Base-by-base conservation (phyloP, 2,329 filamentous ascomycete genomes). In the Colletotrichum ledebouriae region DNA sequence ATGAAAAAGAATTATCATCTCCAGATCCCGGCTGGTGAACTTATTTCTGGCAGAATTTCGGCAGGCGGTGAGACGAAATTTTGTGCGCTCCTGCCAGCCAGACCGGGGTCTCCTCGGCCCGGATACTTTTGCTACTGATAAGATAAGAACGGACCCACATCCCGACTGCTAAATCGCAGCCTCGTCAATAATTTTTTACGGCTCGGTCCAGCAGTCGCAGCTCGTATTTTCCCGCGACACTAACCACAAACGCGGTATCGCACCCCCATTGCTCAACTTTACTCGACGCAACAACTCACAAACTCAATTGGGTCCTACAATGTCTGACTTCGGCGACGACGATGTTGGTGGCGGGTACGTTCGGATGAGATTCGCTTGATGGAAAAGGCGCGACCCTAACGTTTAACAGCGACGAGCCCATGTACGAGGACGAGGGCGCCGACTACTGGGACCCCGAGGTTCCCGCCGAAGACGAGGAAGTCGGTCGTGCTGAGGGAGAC, bases 241-340 rank as follows among this genome's bases (percentile, higher is more conserved):
- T 49, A 46, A 42, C 59, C 22, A 15, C 53, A 29, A 17, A 47
- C 58, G 58, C 62, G 58, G 57, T 49, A 17, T 44, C 34, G 37
- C 46, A 20, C 29, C 29, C 42, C 41, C 56, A 59, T 46, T 33
- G 15, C 41, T 41, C 50, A 22, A 65, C 17, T 15, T 3, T 7
- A 50, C 20, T 39, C 34, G 17, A 2, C 20, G 17, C 42, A 33
- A 20, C 15, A 50, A 49, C 25, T 15, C 41, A 3, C 39, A 37
- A 25, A 11, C 15, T 39, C 52, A 20, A 55, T 41, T 13, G 52
- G 39, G 9, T 39, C 44, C 39, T 57, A 81, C 66, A 20, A 93
- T 94, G 91, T 94, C 91, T 80, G 91, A 93, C 81, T 90, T 90
- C 81, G 90, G 89, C 73, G 88, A 90, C 75, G 87, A 91, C 73